Evolutionary conservation across 2,329 filamentous ascomycete genomes (phyloP).

Genomic region (Fusarium falciforme): DNA sequence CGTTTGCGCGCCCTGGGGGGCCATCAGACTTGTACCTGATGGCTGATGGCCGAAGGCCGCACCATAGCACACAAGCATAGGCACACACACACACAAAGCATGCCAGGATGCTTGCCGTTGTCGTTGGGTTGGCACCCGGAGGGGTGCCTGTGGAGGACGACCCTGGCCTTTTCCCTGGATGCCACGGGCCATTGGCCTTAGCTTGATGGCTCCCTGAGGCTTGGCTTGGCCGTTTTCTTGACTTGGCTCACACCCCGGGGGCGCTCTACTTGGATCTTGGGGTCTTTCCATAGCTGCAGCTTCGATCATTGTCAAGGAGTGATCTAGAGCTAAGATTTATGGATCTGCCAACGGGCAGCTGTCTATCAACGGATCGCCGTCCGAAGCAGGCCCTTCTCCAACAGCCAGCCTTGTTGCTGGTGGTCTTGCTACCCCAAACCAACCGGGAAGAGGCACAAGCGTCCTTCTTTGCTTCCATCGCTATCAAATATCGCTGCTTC

Average conservation of each 20-base stretch:
- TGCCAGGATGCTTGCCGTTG: conserved; percentile 33
- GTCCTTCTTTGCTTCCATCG: conserved; percentile 28
- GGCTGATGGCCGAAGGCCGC: conserved; percentile 12
- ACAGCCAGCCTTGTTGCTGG: conserved; percentile 29
- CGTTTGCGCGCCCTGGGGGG: conserved; percentile 32
- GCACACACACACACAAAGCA: conserved; percentile 38
- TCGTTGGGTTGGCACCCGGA: conserved; percentile 25
- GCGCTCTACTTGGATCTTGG: conserved; percentile 25
- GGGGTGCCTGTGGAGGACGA: conserved; percentile 28
- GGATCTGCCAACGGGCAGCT: conserved; percentile 34
- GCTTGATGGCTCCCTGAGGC: conserved; percentile 27
- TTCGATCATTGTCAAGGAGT: conserved; percentile 31
- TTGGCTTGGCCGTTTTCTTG: conserved; percentile 23
- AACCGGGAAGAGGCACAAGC: conserved; percentile 39
- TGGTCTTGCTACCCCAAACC: conserved; percentile 35
- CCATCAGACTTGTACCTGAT: conserved; percentile 31
- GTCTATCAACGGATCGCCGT: conserved; percentile 39
- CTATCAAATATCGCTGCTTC: conserved; percentile 40
- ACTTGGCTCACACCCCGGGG: conserved; percentile 32
- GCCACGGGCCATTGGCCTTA: conserved; percentile 28
- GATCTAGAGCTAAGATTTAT: conserved; percentile 33
- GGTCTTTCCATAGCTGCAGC: conserved; percentile 24
- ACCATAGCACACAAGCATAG: conserved; percentile 33
- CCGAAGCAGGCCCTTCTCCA: conserved; percentile 33
- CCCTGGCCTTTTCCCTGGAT: conserved; percentile 32